A percentile compares a stretch with the other conserved stretches of the same genome.
phyloP scores from a whole-genome alignment of 2,329 filamentous ascomycete genomes.

The Triangularia verruculosa region DNA sequence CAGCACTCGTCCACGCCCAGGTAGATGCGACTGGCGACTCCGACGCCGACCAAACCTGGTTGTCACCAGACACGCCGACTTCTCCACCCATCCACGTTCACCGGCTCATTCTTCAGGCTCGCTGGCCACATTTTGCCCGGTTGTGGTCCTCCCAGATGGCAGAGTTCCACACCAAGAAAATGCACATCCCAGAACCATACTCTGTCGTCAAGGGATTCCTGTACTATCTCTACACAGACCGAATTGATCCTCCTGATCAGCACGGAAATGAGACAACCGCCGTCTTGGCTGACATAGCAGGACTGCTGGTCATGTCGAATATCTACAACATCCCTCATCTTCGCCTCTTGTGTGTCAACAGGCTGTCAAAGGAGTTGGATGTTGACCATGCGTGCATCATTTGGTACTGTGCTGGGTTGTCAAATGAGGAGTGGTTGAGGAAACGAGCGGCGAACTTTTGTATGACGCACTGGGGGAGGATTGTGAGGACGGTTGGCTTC shows the following conservation, averaged over 20 bases:
- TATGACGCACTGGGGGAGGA: constrained; percentile 88
- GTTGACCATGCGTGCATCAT: constrained; percentile 93
- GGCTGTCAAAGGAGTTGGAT: constrained; percentile 85
- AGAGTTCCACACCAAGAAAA: constrained; percentile 93
- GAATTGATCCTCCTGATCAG: constrained; percentile 56
- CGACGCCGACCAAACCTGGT: constrained; percentile 50
- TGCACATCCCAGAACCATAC: constrained; percentile 97
- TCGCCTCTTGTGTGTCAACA: constrained; percentile 84
- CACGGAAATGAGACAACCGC: constrained; percentile 61
- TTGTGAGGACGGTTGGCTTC: constrained; percentile 88
- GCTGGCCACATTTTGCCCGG: constrained; percentile 94
- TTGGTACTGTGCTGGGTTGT: constrained; percentile 89
- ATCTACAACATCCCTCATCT: constrained; percentile 96
- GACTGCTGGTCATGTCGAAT: constrained; percentile 94
- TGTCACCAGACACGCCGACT: constrained; percentile 60
- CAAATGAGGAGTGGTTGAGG: constrained; percentile 90
- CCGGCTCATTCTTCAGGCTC: constrained; percentile 86
- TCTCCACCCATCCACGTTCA: constrained; percentile 91
- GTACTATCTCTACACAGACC: constrained; percentile 95
- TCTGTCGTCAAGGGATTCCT: constrained; percentile 91
- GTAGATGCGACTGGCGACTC: constrained; percentile 32
- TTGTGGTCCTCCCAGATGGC: constrained; percentile 93
- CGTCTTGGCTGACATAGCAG: constrained; percentile 80
- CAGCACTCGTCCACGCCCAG: constrained; percentile 44
- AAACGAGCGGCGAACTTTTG: constrained; percentile 85